phyloP scores from a whole-genome alignment of 495 filamentous ascomycete genomes.

The Tuber calosporum region DNA sequence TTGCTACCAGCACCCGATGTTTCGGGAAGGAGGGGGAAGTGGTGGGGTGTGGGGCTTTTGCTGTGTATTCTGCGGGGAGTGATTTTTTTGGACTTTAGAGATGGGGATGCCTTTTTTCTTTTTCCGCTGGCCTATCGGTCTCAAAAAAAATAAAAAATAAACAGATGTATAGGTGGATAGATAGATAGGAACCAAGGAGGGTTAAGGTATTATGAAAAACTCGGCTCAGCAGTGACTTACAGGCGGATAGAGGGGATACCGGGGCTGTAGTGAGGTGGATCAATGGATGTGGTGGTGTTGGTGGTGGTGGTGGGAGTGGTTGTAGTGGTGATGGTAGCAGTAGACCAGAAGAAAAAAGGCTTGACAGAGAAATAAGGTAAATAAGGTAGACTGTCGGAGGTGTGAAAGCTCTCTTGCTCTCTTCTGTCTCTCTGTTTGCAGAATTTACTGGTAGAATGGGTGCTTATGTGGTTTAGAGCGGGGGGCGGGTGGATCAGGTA shows the following conservation, averaged over 20 bases:
- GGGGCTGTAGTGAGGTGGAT: background rate
- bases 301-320: background rate
- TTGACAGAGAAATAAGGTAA: background rate
- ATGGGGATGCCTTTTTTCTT: background rate
- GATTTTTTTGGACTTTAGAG: background rate
- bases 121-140: background rate
- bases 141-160: background rate
- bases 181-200: background rate
- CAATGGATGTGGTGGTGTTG: background rate
- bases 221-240: background rate
- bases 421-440: background rate
- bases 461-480: background rate
- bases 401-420: background rate
- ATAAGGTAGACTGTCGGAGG: background rate
- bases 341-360: background rate
- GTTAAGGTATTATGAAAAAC: background rate
- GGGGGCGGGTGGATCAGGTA: background rate
- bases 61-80: background rate
- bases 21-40: slow-evolving; percentile 2
- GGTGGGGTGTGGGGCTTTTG: slow-evolving; percentile 5
- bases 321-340: background rate
- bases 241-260: background rate
- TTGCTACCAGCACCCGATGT: background rate
- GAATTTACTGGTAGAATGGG: background rate
- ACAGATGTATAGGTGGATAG: background rate